Percentiles rank a stretch among this genome's conserved stretches.
These are phyloP conservation scores for Ascocoryne sarcoides DNA, from an alignment of 2,329 filamentous ascomycete species.

Conservation along the genomic window DNA sequence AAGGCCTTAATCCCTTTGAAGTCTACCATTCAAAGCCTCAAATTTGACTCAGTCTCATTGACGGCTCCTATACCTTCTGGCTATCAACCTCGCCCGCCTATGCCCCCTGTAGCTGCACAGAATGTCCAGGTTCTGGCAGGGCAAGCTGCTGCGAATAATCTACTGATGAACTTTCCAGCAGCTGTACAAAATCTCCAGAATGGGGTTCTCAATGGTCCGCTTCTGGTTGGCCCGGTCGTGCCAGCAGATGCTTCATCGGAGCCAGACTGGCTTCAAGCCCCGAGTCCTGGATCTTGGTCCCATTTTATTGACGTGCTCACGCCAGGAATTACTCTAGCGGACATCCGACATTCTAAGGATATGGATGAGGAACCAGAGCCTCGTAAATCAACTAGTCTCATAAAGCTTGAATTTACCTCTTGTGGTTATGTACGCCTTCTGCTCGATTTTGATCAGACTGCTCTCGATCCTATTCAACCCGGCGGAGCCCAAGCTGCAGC, in stretches of 20 bases:
- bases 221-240: background rate
- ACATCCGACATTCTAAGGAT: slow-evolving; percentile 32
- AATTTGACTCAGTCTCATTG: slow-evolving; percentile 57
- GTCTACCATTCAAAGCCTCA: slow-evolving; percentile 41
- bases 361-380: slow-evolving; percentile 22
- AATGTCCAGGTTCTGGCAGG: slow-evolving; percentile 2
- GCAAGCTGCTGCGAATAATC: slow-evolving; percentile 4
- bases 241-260: slow-evolving; percentile 5
- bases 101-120: slow-evolving; percentile 5
- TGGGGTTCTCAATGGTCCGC: background rate
- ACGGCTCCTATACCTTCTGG: slow-evolving; percentile 36
- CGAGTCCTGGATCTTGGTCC: slow-evolving; percentile 38
- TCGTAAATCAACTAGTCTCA: slow-evolving; percentile 15
- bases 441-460: slow-evolving; percentile 25
- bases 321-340: slow-evolving; percentile 36
- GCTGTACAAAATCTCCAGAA: background rate
- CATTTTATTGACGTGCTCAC: slow-evolving; percentile 40
- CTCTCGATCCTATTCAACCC: slow-evolving; percentile 10
- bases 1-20: slow-evolving; percentile 42
- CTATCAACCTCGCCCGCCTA: slow-evolving; percentile 12
- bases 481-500: slow-evolving; percentile 5
- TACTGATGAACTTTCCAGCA: slow-evolving; percentile 1
- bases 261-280: slow-evolving; percentile 31
- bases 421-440: slow-evolving; percentile 26
- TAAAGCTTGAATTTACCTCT: slow-evolving; percentile 22